Conservation (phyloP, 2,329 filamentous ascomycete species). For the Rhinocladiella mackenziei region DNA sequence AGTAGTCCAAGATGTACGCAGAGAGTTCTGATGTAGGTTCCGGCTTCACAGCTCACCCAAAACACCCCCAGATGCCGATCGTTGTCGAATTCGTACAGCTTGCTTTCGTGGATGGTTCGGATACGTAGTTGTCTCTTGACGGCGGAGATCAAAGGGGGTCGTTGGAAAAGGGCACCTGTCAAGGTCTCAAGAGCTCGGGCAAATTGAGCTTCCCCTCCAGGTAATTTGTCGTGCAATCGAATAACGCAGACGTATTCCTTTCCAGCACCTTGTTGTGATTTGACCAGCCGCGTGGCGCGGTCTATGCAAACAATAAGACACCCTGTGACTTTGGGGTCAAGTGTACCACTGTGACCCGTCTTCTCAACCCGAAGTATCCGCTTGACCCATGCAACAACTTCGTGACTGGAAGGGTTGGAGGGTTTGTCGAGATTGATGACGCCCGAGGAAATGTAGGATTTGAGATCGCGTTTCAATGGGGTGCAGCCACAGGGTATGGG, state of each 20-base stretch:
- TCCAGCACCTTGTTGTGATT: slow-evolving; percentile 97
- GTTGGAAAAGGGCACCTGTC: slow-evolving; percentile 94
- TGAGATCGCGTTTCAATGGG: slow-evolving; percentile 88
- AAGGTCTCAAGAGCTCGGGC: slow-evolving; percentile 90
- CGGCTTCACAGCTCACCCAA: slow-evolving; percentile 98
- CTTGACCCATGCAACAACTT: slow-evolving; percentile 99
- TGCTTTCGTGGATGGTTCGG: slow-evolving; percentile 95
- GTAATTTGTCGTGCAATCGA: slow-evolving; percentile 89
- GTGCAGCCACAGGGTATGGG: slow-evolving; percentile 91
- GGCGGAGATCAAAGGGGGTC: slow-evolving; percentile 92
- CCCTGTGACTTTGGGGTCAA: slow-evolving; percentile 96
- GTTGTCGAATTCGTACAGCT: slow-evolving; percentile 96
- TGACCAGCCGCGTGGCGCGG: slow-evolving; percentile 93
- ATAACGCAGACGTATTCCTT: slow-evolving; percentile 99
- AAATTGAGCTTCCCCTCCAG: slow-evolving; percentile 89
- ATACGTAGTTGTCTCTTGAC: slow-evolving; percentile 99
- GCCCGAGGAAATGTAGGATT: slow-evolving; percentile 93
- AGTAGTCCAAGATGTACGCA: slow-evolving; percentile 85
- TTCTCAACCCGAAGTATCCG: slow-evolving; percentile 91
- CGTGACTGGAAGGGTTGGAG: slow-evolving; percentile 95
- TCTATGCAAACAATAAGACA: slow-evolving; percentile 95
- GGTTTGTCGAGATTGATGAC: slow-evolving; percentile 99
- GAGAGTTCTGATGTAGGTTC: slow-evolving; percentile 97
- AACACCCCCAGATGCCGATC: slow-evolving; percentile 96
- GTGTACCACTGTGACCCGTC: slow-evolving; percentile 95